Evolutionary conservation across 2,329 filamentous ascomycete genomes (phyloP).

Genomic region (Scedosporium aurantiacum): DNA sequence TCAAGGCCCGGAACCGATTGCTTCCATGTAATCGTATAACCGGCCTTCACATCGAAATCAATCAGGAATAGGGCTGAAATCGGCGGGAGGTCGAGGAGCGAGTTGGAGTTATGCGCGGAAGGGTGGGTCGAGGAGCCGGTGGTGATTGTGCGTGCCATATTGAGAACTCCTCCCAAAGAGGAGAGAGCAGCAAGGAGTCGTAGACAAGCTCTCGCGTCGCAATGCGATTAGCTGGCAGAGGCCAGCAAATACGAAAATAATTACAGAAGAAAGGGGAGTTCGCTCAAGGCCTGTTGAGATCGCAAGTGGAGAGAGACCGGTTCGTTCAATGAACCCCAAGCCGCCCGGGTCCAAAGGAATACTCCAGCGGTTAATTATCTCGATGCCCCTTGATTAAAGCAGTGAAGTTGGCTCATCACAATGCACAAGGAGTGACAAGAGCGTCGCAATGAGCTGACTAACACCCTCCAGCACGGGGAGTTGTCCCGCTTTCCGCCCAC

Average conservation of each 20-base stretch:
- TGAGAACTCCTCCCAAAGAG: background rate
- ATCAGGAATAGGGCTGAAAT: conserved; percentile 79
- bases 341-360: too few species aligned
- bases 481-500: background rate
- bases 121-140: background rate
- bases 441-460: background rate
- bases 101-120: conserved; percentile 14
- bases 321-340: background rate
- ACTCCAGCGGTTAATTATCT: too few species aligned
- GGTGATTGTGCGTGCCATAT: conserved; percentile 2
- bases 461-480: background rate
- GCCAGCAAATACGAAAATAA: background rate
- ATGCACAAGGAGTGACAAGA: background rate
- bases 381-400: too few species aligned
- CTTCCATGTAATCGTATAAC: conserved; percentile 87
- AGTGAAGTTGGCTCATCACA: background rate
- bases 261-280: background rate
- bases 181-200: background rate
- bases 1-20: conserved; percentile 56
- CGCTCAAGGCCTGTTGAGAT: background rate
- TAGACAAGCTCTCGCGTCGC: background rate
- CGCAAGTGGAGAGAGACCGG: background rate
- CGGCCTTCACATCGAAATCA: conserved; percentile 84
- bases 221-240: background rate
- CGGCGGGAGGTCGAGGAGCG: conserved; percentile 38